Conservation (phyloP, 306 rosid genomes). For the Trifolium subterraneum region DNA sequence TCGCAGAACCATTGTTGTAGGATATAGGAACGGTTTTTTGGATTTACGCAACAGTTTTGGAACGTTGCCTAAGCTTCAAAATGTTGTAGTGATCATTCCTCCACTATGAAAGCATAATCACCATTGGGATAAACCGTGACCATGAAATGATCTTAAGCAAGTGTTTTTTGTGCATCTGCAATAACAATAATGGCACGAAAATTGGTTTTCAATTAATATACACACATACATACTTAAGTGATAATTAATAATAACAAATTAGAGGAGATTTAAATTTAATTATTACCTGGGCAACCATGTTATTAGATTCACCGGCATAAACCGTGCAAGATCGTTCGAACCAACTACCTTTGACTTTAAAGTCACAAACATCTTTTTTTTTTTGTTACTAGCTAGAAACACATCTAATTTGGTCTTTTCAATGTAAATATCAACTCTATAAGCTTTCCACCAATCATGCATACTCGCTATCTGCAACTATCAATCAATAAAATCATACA, state of each 20-base stretch:
- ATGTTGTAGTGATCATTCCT: too few species aligned
- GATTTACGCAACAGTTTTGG: too few species aligned
- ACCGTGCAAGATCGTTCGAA: constrained; percentile 52
- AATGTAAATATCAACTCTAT: constrained; percentile 53
- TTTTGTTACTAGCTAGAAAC: constrained; percentile 50
- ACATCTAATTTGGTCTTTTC: constrained; percentile 52
- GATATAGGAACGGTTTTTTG: too few species aligned
- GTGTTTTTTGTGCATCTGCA: constrained; percentile 62
- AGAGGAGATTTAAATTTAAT: not conserved
- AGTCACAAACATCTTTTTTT: constrained; percentile 56
- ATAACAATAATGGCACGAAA: not conserved
- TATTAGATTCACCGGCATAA: constrained; percentile 60
- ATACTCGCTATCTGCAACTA: constrained; percentile 40
- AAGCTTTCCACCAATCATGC: constrained; percentile 61
- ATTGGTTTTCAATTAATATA: not conserved
- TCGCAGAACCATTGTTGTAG: too few species aligned
- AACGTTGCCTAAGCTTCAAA: too few species aligned
- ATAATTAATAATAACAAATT: not conserved
- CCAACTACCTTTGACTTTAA: constrained; percentile 59
- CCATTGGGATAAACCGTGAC: constrained; percentile 54
- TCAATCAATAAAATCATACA: too few species aligned
- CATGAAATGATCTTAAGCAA: constrained; percentile 52
- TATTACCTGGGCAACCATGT: constrained; percentile 53
- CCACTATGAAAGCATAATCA: constrained; percentile 59
- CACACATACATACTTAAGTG: not conserved